Conservation (phyloP, 805 yeast species). For the Candida stauntonica region DNA sequence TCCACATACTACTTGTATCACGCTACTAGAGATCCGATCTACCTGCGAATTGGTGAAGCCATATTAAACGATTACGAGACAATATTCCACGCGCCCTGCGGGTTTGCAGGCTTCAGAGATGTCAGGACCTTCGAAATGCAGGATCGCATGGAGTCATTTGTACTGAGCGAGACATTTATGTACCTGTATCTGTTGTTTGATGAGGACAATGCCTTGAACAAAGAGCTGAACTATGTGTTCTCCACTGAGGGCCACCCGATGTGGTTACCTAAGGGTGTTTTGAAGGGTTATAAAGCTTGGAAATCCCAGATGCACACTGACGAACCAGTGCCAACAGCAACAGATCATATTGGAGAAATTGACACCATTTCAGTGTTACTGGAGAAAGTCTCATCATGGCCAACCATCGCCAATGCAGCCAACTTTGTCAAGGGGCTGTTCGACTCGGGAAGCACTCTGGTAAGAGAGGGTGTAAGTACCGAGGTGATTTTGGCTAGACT, state of each 20-base stretch:
- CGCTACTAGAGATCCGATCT: slow-evolving; percentile 85
- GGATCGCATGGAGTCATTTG: slow-evolving; percentile 90
- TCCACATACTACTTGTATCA: slow-evolving; percentile 78
- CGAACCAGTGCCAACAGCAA: no score
- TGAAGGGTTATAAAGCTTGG: slow-evolving; percentile 23
- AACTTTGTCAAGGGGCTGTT: slow-evolving; percentile 8
- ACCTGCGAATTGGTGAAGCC: slow-evolving; percentile 67
- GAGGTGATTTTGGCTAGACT: background rate
- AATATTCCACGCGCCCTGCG: slow-evolving; percentile 61
- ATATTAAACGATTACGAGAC: slow-evolving; percentile 51
- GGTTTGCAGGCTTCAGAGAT: slow-evolving; percentile 75
- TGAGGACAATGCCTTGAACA: slow-evolving; percentile 50
- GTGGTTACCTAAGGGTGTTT: slow-evolving; percentile 51
- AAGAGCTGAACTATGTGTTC: slow-evolving; percentile 40
- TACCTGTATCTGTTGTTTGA: slow-evolving; percentile 80
- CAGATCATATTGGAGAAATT: background rate
- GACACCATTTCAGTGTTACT: background rate
- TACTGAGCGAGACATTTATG: slow-evolving; percentile 80
- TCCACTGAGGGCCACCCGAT: slow-evolving; percentile 92
- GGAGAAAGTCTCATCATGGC: slow-evolving; percentile 9
- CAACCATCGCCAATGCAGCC: slow-evolving; percentile 8
- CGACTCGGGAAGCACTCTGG: background rate
- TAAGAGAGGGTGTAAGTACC: background rate
- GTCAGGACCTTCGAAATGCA: slow-evolving; percentile 57
- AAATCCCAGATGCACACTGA: no score